A percentile compares a stretch with the other conserved stretches of the same genome.
phyloP scores from a whole-genome alignment of 1,139 yeast genomes.

The Kodamaea sp. region DNA sequence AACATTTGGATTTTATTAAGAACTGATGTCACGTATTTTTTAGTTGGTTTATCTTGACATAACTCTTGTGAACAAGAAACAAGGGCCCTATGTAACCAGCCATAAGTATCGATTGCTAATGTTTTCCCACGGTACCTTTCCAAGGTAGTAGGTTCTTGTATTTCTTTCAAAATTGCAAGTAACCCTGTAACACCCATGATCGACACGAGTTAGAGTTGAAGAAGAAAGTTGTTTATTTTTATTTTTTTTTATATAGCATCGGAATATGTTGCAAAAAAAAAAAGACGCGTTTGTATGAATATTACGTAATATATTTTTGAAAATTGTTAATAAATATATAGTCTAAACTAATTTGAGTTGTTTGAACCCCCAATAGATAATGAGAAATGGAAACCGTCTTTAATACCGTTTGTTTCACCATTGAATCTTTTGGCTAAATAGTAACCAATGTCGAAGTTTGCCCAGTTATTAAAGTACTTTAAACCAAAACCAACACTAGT shows the following conservation, averaged over 20 bases:
- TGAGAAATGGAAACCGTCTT: constrained; percentile 47
- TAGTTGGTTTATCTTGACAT: constrained; percentile 68
- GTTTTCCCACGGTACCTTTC: constrained; percentile 67
- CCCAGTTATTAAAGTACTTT: constrained; percentile 42
- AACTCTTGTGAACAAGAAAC: constrained; percentile 82
- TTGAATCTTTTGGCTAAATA: constrained; percentile 30
- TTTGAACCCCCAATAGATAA: constrained; percentile 45
- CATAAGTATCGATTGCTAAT: constrained; percentile 90
- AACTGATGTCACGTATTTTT: constrained; percentile 57
- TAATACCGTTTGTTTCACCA: constrained; percentile 27
- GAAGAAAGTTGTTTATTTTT: background rate
- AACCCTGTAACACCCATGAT: constrained; percentile 79
- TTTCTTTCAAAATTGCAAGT: constrained; percentile 67
- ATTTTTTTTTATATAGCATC: no score
- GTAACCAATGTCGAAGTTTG: constrained; percentile 47
- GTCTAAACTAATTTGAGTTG: background rate
- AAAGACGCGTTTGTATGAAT: background rate
- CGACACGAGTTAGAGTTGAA: background rate
- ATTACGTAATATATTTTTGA: background rate
- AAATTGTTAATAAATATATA: background rate
- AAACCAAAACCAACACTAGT: constrained; percentile 42
- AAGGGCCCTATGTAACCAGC: constrained; percentile 92
- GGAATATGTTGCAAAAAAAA: background rate
- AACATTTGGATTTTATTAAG: constrained; percentile 65
- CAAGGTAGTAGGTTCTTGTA: constrained; percentile 59